Evolutionary conservation across 2,329 filamentous ascomycete genomes (phyloP), one percentile per base, ranked within the genome.

Genomic region (Colletotrichum noveboracense): DNA sequence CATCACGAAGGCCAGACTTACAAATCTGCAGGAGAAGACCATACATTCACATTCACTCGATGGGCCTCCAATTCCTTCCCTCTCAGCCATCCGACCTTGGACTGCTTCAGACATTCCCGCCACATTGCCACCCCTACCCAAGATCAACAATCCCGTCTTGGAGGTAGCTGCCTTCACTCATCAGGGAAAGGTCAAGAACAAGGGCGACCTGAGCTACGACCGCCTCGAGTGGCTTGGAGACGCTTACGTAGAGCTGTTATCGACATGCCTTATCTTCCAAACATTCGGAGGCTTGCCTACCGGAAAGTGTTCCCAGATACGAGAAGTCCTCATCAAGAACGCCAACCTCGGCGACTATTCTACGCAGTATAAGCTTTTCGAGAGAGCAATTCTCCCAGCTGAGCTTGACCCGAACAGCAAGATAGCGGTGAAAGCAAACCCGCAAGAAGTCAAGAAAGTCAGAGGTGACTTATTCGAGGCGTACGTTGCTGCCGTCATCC

Each of bases 401-500:
- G 88, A 89, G 77, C 86, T 87, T 79, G 79, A 81, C 36, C n/a
- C 61, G 26, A 67, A 75, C 5, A 73, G 66, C 21, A 38, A 66
- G 13, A 69, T 85, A 68, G 80, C 78, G 3, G 83, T 83, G 6
- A 81, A 82, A 65, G 78, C 77, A 14, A 93, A 89, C 82, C 68
- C 66, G 12, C 61, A 75, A 12, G 90, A 89, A 56, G 88, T 90
- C 75, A 89, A 87, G 16, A 98, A 98, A 83, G 92, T 95, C 12
- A 88, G 94, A 71, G 96, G 93, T 10, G 96, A 98, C 81, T 89
- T 98, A 21, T 97, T 98, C 80, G 96, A 98, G 83, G 94, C 96
- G 0, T 98, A 97, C 79, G 91, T 98, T 18, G 96, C 94, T 10
- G 96, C 94, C 5, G 85, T 96, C 7, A 90, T 98, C 38, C 86